Conservation (phyloP, 441 rosid species). For the Brassica hybrid region DNA sequence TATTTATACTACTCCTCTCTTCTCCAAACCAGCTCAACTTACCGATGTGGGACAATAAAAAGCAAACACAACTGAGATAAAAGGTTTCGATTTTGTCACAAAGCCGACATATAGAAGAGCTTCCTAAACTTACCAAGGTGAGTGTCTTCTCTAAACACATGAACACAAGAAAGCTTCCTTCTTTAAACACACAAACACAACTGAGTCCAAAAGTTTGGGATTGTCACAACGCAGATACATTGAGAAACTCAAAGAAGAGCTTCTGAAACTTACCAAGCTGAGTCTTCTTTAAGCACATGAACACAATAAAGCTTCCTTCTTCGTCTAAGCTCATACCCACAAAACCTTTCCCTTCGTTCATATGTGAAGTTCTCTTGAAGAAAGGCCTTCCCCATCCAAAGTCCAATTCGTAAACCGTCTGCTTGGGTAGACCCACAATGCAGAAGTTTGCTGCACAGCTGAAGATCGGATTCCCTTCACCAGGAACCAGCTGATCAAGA, state of each 20-base stretch:
- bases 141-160: not conserved
- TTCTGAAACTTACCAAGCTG: constrained; percentile 43
- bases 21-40: not conserved
- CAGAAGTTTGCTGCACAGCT: constrained; percentile 42
- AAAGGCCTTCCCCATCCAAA: constrained; percentile 53
- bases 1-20: not conserved
- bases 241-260: constrained; percentile 40
- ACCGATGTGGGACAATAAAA: constrained; percentile 20
- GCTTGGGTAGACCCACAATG: constrained; percentile 34
- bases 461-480: constrained; percentile 43
- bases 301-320: constrained; percentile 45
- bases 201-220: not conserved
- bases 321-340: constrained; percentile 28
- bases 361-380: constrained; percentile 38
- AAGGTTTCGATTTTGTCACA: not conserved
- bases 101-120: constrained; percentile 32
- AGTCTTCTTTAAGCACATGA: constrained; percentile 40
- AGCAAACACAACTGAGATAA: too few relatives aligned
- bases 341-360: constrained; percentile 43
- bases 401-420: constrained; percentile 39
- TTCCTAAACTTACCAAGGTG: constrained; percentile 28
- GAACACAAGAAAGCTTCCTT: not conserved
- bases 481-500: constrained; percentile 39
- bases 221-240: constrained; percentile 34
- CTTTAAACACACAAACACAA: not conserved